Conservation (phyloP, 2,329 filamentous ascomycete species). For the Aureobasidium sp. region DNA sequence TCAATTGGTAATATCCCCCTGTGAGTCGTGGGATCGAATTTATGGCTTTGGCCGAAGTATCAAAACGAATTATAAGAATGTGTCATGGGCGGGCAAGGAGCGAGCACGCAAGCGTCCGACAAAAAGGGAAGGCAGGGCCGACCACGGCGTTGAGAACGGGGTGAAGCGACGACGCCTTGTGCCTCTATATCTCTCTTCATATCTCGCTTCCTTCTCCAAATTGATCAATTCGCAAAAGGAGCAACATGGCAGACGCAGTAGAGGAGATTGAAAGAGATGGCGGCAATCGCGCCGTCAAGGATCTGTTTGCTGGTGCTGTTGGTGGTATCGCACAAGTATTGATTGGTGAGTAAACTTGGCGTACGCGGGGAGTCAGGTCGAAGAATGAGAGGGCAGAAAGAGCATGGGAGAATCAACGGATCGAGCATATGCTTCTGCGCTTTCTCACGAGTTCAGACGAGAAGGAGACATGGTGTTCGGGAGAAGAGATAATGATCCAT, state of each 20-base stretch:
- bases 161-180: slow-evolving; percentile 2
- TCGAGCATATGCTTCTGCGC: too few species aligned
- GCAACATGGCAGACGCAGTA: slow-evolving; percentile 26
- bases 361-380: neutral
- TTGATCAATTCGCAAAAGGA: neutral
- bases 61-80: neutral
- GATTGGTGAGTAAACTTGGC: slow-evolving; percentile 56
- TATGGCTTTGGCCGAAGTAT: neutral
- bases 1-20: neutral
- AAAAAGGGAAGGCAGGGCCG: slow-evolving; percentile 3
- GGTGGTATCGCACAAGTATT: slow-evolving; percentile 92
- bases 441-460: neutral
- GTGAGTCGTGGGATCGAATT: too few species aligned
- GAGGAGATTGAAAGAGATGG: slow-evolving; percentile 33
- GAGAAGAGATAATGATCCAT: neutral
- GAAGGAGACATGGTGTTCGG: too few species aligned
- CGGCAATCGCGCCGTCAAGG: slow-evolving; percentile 52
- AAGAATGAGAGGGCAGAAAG: neutral
- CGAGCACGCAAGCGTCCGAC: slow-evolving; percentile 5
- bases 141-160: slow-evolving; percentile 8
- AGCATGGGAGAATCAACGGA: neutral
- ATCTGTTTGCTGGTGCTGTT: slow-evolving; percentile 81
- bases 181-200: neutral
- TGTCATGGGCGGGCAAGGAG: neutral
- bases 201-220: neutral